These are phyloP conservation scores for Gossypium herbaceum DNA, from an alignment of 345 rosid genomes.

Conservation along the genomic window DNA sequence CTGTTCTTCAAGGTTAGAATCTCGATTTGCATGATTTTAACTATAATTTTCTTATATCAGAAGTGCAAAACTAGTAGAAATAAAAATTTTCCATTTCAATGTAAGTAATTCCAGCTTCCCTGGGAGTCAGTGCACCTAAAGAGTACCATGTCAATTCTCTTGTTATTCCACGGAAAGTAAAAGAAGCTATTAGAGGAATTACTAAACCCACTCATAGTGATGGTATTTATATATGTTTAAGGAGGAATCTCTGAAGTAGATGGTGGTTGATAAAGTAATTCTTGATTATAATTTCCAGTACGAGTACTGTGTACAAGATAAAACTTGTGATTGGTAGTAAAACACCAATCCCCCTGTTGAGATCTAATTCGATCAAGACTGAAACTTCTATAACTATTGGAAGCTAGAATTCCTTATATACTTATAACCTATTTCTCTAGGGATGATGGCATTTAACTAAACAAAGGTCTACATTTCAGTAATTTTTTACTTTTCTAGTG, in stretches of 20 bases:
- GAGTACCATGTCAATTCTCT: slow-evolving; percentile 90
- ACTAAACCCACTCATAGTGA: slow-evolving; percentile 78
- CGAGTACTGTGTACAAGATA: no score
- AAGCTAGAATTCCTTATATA: background rate
- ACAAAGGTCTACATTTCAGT: background rate
- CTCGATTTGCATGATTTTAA: slow-evolving; percentile 5
- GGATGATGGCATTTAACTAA: background rate
- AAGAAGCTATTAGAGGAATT: slow-evolving; percentile 96
- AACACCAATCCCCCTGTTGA: no score
- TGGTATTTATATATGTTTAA: slow-evolving; percentile 38
- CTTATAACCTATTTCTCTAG: background rate
- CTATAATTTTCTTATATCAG: background rate
- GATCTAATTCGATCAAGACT: background rate
- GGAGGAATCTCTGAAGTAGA: no score
- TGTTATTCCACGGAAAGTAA: slow-evolving; percentile 92
- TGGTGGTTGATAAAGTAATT: no score
- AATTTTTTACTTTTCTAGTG: background rate
- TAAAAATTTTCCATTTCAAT: slow-evolving; percentile 3
- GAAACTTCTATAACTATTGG: background rate
- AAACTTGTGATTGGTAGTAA: no score
- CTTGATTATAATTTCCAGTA: no score
- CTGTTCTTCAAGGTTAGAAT: slow-evolving; percentile 79
- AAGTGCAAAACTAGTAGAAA: slow-evolving; percentile 7
- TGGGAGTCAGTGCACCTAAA: slow-evolving; percentile 82
- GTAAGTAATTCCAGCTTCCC: slow-evolving; percentile 88